These are phyloP conservation scores for Chamaenerion angustifolium DNA, from an alignment of 345 rosid genomes.

Conservation along the genomic window DNA sequence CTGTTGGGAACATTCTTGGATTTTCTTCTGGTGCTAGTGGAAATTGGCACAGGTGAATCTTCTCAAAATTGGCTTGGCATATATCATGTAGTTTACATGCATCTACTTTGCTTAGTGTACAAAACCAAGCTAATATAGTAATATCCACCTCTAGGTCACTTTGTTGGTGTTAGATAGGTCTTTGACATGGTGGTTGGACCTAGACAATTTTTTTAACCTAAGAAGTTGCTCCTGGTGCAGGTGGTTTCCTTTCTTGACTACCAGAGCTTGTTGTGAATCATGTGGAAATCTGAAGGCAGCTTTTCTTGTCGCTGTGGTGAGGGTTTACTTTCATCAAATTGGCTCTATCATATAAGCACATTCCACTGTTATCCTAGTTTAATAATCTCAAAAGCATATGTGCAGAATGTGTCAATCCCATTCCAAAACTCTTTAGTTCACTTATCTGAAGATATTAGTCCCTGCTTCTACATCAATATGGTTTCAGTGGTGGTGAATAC, in stretches of 20 bases:
- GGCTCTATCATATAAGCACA: not conserved
- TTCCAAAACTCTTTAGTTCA: too few species aligned
- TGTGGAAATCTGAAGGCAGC: conserved; percentile 98
- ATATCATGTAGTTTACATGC: not conserved
- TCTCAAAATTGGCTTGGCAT: conserved; percentile 2
- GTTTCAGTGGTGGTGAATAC: not conserved
- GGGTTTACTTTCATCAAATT: conserved; percentile 9
- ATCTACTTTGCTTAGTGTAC: not conserved
- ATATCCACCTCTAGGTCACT: too few species aligned
- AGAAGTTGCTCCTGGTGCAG: conserved; percentile 29
- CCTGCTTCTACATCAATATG: not conserved
- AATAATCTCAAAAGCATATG: too few species aligned
- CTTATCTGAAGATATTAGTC: too few species aligned
- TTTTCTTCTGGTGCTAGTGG: conserved; percentile 98
- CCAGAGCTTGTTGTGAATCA: conserved; percentile 88
- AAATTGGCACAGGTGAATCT: conserved; percentile 68
- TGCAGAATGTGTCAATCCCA: too few species aligned
- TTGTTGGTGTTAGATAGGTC: too few species aligned
- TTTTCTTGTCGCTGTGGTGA: conserved; percentile 88
- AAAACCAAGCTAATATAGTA: too few species aligned
- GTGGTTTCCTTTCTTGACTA: conserved; percentile 94
- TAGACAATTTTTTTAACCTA: conserved; percentile 10
- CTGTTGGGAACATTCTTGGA: conserved; percentile 86
- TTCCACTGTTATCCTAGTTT: too few species aligned
- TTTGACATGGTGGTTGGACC: too few species aligned